Percentiles rank a stretch among this genome's conserved stretches.
Conservation (phyloP, 2,329 filamentous ascomycete species). For the Trichoderma atrobrunneum region DNA sequence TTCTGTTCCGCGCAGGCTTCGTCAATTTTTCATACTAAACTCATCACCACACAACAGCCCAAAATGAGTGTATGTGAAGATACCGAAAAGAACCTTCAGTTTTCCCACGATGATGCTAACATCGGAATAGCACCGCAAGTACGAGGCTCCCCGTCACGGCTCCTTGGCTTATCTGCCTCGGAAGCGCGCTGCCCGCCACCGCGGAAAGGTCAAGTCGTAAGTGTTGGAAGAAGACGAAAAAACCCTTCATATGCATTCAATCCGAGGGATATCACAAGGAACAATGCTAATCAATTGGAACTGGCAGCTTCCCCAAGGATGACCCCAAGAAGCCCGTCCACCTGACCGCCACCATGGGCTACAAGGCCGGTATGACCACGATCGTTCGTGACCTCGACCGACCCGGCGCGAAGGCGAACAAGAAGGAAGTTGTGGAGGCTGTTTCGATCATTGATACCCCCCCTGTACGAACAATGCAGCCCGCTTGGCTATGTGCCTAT, state of each 20-base stretch:
- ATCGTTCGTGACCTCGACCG: conserved; percentile 99
- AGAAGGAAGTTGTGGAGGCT: conserved; percentile 95
- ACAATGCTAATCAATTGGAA: conserved; percentile 29
- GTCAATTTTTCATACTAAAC: conserved; percentile 38
- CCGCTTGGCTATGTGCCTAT: conserved; percentile 73
- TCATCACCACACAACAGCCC: conserved; percentile 37
- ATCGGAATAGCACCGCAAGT: conserved; percentile 52
- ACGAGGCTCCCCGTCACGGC: conserved; percentile 90
- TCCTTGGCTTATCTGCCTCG: conserved; percentile 83
- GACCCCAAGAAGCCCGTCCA: conserved; percentile 99
- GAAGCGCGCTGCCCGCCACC: conserved; percentile 91
- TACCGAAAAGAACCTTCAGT: neutral
- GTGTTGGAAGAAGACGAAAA: conserved; percentile 27
- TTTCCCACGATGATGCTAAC: conserved; percentile 19
- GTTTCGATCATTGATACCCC: conserved; percentile 87
- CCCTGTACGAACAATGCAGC: conserved; percentile 88
- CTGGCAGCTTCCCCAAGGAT: conserved; percentile 94
- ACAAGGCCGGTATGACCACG: conserved; percentile 99
- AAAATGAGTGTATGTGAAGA: conserved; percentile 41
- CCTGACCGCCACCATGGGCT: conserved; percentile 96
- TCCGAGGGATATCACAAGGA: neutral
- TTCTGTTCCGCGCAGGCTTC: conserved; percentile 33
- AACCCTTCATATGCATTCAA: neutral
- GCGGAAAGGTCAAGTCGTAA: conserved; percentile 98
- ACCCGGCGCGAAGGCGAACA: conserved; percentile 98